Conservation (phyloP, 1,284 basidiomycete species). For the Trichosporon asahii region DNA sequence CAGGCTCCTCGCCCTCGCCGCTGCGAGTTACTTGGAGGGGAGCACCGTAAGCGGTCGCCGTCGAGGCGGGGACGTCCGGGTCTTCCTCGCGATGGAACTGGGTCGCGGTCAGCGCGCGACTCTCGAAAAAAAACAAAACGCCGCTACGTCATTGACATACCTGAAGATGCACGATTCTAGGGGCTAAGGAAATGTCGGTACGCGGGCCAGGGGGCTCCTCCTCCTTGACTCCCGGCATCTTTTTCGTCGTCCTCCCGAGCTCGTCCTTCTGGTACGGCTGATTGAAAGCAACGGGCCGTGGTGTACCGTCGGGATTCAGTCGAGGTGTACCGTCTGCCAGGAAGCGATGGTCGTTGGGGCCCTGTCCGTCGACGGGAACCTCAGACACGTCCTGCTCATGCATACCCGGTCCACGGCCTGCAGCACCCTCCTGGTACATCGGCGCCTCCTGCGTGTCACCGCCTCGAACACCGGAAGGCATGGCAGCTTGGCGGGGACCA, state of each 20-base stretch:
- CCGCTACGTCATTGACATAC: slow-evolving; percentile 28
- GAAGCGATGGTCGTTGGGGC: background rate
- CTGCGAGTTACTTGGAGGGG: slow-evolving; percentile 37
- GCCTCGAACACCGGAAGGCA: slow-evolving; percentile 10
- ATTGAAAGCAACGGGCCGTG: background rate
- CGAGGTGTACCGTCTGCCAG: background rate
- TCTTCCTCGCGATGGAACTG: slow-evolving; percentile 8
- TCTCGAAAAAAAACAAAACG: background rate
- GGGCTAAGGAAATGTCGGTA: slow-evolving; percentile 44
- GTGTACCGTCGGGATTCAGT: background rate
- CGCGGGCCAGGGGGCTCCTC: slow-evolving; percentile 44
- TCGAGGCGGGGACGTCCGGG: background rate
- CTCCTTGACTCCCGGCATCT: slow-evolving; percentile 35
- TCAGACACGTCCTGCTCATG: slow-evolving; percentile 29
- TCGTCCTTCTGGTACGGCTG: slow-evolving; percentile 28
- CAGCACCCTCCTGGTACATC: slow-evolving; percentile 34
- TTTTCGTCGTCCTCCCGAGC: slow-evolving; percentile 27
- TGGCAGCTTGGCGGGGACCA: too few relatives aligned
- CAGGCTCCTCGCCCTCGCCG: slow-evolving; percentile 37
- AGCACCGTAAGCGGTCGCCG: slow-evolving; percentile 18
- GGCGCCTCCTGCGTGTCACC: slow-evolving; percentile 9
- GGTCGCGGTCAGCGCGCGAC: slow-evolving; percentile 13
- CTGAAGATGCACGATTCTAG: slow-evolving; percentile 41
- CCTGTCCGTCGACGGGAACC: slow-evolving; percentile 18
- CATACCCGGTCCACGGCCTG: slow-evolving; percentile 32